Evolutionary conservation across 202 grass and related monocot genomes (phyloP).

Genomic region (Panicum virgatum): DNA sequence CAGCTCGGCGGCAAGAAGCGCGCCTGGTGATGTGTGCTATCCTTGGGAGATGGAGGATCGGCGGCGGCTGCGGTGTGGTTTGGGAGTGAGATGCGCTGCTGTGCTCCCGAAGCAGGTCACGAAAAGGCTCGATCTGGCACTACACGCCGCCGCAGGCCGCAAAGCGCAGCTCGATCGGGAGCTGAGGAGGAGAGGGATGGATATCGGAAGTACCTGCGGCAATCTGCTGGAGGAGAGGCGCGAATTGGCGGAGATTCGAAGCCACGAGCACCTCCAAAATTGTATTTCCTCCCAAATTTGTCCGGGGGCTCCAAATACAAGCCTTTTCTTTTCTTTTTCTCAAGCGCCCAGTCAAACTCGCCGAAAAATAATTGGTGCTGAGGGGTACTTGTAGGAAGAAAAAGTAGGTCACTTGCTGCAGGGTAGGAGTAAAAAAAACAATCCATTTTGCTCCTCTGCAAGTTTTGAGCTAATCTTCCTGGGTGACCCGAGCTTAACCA

Average conservation of each 20-base stretch:
- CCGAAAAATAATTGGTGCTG: background rate
- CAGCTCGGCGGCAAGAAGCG: too few species aligned
- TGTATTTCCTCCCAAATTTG: constrained; percentile 32
- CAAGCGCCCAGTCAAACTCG: constrained; percentile 25
- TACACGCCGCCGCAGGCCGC: background rate
- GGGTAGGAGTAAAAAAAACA: constrained; percentile 32
- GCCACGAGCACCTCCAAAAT: constrained; percentile 26
- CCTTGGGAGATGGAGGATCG: too few species aligned
- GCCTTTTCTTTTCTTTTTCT: constrained; percentile 2
- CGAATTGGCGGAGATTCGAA: constrained; percentile 24
- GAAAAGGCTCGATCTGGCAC: constrained; percentile 14
- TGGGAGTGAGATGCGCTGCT: too few species aligned
- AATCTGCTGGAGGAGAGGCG: background rate
- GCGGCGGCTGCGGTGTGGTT: too few species aligned
- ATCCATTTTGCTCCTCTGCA: constrained; percentile 6
- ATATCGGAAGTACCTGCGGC: constrained; percentile 13
- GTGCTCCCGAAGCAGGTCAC: too few species aligned
- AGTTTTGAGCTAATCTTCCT: constrained; percentile 20
- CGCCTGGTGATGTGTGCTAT: too few species aligned
- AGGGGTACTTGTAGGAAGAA: constrained; percentile 34
- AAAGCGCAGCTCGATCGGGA: constrained; percentile 25
- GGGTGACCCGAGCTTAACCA: constrained; percentile 20
- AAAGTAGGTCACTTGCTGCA: constrained; percentile 28
- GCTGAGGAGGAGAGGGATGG: constrained; percentile 16
- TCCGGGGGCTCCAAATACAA: constrained; percentile 27